Conservation (phyloP, 225 moss, liverwort and hornwort genomes). For the Sphagnum contortum region DNA sequence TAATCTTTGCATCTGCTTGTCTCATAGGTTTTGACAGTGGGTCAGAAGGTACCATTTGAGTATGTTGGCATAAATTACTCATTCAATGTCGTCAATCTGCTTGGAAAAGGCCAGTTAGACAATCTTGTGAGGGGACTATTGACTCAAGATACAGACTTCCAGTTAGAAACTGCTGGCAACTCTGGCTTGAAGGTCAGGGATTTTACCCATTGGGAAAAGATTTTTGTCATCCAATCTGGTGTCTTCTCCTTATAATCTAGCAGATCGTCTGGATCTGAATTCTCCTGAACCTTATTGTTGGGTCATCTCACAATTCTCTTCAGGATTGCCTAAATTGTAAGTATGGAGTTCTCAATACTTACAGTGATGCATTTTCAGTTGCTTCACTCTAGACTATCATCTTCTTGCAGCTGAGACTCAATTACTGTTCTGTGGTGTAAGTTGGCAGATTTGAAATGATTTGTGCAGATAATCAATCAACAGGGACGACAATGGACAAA, state of each 20-base stretch:
- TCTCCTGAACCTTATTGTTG: no score
- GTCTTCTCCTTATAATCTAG: no score
- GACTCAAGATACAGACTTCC: constrained; percentile 44
- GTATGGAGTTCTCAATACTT: no score
- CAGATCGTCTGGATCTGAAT: no score
- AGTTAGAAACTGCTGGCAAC: constrained; percentile 67
- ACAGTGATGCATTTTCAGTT: no score
- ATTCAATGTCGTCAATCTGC: constrained; percentile 43
- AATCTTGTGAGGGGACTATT: constrained; percentile 44
- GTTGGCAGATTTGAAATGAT: no score
- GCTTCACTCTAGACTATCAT: no score
- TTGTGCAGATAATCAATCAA: constrained; percentile 72
- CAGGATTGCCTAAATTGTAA: no score
- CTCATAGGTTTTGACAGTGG: constrained; percentile 53
- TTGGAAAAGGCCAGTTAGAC: constrained; percentile 40
- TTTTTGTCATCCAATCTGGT: no score
- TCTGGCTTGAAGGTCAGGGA: constrained; percentile 75
- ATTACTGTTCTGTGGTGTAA: no score
- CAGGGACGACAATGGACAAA: constrained; percentile 65
- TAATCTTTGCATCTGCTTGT: neutral
- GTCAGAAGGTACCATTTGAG: constrained; percentile 77
- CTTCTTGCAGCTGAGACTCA: no score
- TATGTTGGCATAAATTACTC: constrained; percentile 69
- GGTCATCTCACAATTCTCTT: no score
- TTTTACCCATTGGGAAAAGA: neutral